Conservation (phyloP, 345 rosid species). For the Lepidium sativum region DNA sequence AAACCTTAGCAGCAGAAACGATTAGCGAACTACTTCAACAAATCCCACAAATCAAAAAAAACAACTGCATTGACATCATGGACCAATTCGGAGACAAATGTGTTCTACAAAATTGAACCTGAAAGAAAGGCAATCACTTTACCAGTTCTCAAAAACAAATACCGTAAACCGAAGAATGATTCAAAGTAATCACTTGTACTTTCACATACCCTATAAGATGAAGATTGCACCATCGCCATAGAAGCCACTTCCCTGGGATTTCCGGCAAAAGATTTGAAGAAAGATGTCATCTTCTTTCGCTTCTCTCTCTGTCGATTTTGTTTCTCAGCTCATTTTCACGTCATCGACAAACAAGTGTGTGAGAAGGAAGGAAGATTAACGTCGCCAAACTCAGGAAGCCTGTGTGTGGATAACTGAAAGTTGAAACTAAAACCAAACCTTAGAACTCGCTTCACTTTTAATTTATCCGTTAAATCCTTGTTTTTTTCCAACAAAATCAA, state of each 20-base stretch:
- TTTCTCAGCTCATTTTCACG: not conserved
- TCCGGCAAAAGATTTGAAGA: slow-evolving; percentile 48
- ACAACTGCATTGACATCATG: not conserved
- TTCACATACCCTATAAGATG: slow-evolving; percentile 48
- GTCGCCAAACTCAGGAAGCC: not conserved
- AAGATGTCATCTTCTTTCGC: slow-evolving; percentile 28
- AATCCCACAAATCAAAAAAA: not conserved
- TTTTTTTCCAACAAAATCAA: not conserved
- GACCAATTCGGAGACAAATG: not conserved
- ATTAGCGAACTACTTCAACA: not conserved
- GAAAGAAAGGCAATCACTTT: not conserved
- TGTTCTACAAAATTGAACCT: not conserved
- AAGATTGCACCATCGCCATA: slow-evolving; percentile 53
- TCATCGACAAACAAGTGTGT: not conserved
- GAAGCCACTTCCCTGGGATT: slow-evolving; percentile 49
- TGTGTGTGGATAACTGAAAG: slow-evolving; percentile 14
- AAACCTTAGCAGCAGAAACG: not conserved
- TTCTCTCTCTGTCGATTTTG: not conserved
- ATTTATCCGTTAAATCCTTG: slow-evolving; percentile 2
- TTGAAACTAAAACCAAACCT: slow-evolving; percentile 11
- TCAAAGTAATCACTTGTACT: not conserved
- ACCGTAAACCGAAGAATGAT: not conserved
- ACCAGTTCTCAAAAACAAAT: not conserved
- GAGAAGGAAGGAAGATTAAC: not conserved
- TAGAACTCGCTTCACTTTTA: not conserved